A percentile compares a stretch with the other conserved stretches of the same genome.
phyloP scores from a whole-genome alignment of 805 yeast species.

The Priceomyces castillae region DNA sequence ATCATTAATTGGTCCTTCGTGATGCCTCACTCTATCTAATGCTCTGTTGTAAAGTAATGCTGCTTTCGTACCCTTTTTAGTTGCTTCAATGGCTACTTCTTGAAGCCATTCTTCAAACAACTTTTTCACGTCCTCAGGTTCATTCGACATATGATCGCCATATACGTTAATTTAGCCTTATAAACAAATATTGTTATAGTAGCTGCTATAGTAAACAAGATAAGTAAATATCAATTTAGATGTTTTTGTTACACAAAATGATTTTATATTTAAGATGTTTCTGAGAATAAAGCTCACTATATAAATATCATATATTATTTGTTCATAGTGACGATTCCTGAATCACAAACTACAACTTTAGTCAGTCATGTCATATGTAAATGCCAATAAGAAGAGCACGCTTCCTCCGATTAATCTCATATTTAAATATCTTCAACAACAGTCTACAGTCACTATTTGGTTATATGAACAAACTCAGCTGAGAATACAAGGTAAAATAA shows the following conservation, averaged over 20 bases:
- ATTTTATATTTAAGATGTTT: too few relatives aligned
- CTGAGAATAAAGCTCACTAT: too few relatives aligned
- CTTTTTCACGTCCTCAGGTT: slow-evolving; percentile 42
- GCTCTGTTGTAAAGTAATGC: slow-evolving; percentile 58
- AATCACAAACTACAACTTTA: background rate
- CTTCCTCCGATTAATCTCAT: slow-evolving; percentile 92
- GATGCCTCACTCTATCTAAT: slow-evolving; percentile 44
- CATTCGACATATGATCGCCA: background rate
- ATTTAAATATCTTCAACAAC: slow-evolving; percentile 82
- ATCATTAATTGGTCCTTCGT: slow-evolving; percentile 45
- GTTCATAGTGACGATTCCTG: too few relatives aligned
- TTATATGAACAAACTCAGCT: slow-evolving; percentile 77
- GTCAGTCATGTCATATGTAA: slow-evolving; percentile 10
- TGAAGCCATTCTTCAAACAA: slow-evolving; percentile 60
- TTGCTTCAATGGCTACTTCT: slow-evolving; percentile 46
- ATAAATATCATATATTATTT: too few relatives aligned
- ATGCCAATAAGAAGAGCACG: slow-evolving; percentile 35
- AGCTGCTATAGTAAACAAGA: too few relatives aligned
- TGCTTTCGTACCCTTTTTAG: slow-evolving; percentile 48
- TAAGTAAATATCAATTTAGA: too few relatives aligned
- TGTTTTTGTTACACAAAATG: too few relatives aligned
- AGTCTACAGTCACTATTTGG: slow-evolving; percentile 80
- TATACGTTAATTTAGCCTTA: too few relatives aligned
- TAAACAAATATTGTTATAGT: too few relatives aligned
- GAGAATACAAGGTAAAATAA: slow-evolving; percentile 76